A percentile compares a stretch with the other conserved stretches of the same genome.
These are phyloP conservation scores for Quercus dentata DNA, from an alignment of 306 rosid species.

Conservation along the genomic window DNA sequence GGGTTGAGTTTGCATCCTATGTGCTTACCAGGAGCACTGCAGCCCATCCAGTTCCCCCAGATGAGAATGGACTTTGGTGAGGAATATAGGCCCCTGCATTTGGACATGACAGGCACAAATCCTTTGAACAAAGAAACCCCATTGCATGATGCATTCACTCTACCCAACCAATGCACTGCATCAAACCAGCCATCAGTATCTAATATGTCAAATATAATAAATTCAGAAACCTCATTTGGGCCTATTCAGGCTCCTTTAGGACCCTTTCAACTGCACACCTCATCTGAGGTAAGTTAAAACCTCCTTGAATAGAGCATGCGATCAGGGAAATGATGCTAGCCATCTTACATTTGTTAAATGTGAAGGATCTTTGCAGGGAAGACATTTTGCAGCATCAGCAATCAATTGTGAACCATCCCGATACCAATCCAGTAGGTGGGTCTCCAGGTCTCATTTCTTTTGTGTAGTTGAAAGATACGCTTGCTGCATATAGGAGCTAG, in stretches of 20 bases:
- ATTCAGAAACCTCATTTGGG: slow-evolving; percentile 43
- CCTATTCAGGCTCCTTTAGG: slow-evolving; percentile 38
- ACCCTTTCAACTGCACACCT: slow-evolving; percentile 38
- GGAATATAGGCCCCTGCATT: slow-evolving; percentile 49
- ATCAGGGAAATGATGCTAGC: slow-evolving; percentile 3
- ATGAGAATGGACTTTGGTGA: slow-evolving; percentile 50
- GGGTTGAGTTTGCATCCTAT: slow-evolving; percentile 79
- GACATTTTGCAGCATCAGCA: slow-evolving; percentile 44
- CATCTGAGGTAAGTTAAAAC: slow-evolving; percentile 53
- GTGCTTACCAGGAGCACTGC: slow-evolving; percentile 62
- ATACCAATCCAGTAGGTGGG: slow-evolving; percentile 40
- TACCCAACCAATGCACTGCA: slow-evolving; percentile 38
- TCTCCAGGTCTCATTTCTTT: slow-evolving; percentile 20
- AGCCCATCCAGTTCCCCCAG: slow-evolving; percentile 47
- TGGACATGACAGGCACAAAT: slow-evolving; percentile 38
- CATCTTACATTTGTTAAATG: slow-evolving; percentile 17
- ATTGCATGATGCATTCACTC: slow-evolving; percentile 36
- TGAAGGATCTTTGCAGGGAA: slow-evolving; percentile 40
- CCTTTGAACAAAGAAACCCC: slow-evolving; percentile 54
- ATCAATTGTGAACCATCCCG: slow-evolving; percentile 27
- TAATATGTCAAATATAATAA: slow-evolving; percentile 41
- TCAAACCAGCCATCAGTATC: slow-evolving; percentile 42
- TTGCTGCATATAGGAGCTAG: not conserved
- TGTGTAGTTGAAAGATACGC: not conserved
- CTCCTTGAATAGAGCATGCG: not conserved